These are phyloP conservation scores for Candida arabinofermentans DNA, from an alignment of 805 yeast species.

Conservation along the genomic window DNA sequence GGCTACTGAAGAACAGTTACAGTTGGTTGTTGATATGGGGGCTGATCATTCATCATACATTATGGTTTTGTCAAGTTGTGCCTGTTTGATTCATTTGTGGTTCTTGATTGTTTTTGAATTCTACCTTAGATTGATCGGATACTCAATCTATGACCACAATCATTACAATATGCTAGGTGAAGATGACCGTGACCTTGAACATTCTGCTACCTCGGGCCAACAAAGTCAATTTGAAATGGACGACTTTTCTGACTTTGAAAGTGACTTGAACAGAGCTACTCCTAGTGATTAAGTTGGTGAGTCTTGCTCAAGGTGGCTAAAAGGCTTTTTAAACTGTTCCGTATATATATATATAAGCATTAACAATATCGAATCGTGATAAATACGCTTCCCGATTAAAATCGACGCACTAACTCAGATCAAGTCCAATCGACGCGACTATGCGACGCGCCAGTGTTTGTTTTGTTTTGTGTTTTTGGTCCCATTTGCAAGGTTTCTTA, in stretches of 20 bases:
- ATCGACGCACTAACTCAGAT: too few relatives aligned
- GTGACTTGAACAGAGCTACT: slow-evolving; percentile 9
- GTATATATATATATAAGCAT: not conserved
- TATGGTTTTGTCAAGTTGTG: slow-evolving; percentile 65
- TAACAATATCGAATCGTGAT: too few relatives aligned
- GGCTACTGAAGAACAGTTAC: slow-evolving; percentile 86
- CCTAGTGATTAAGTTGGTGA: slow-evolving; percentile 10
- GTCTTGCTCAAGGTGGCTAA: too few relatives aligned
- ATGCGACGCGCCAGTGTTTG: too few relatives aligned
- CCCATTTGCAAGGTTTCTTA: too few relatives aligned
- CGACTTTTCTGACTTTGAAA: slow-evolving; percentile 25
- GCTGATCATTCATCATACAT: slow-evolving; percentile 86
- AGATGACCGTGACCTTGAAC: slow-evolving; percentile 3
- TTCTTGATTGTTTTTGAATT: slow-evolving; percentile 53
- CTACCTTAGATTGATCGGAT: slow-evolving; percentile 45
- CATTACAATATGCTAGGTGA: slow-evolving; percentile 11
- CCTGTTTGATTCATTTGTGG: slow-evolving; percentile 69
- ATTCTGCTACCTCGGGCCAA: slow-evolving; percentile 6
- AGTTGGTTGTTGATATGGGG: slow-evolving; percentile 63
- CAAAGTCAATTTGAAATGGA: slow-evolving; percentile 24
- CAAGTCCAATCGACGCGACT: too few relatives aligned
- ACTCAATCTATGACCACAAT: slow-evolving; percentile 12
- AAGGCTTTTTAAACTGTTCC: too few relatives aligned
- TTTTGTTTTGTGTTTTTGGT: too few relatives aligned
- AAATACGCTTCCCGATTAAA: too few relatives aligned